Conservation (phyloP, 257 asterid species). For the Sherardia arvensis region DNA sequence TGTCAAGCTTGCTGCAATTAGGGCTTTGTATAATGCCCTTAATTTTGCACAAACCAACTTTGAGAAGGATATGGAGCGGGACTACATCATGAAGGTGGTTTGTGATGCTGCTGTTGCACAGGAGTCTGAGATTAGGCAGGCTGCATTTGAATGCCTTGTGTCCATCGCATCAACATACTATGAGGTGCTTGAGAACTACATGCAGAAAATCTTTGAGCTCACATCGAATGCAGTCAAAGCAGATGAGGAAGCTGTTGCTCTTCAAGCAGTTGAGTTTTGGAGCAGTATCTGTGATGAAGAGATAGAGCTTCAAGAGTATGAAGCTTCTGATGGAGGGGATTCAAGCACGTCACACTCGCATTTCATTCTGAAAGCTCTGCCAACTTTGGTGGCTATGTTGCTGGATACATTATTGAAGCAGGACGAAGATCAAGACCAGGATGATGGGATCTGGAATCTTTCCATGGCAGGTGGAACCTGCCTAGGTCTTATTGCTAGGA, state of each 20-base stretch:
- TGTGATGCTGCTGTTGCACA: constrained; percentile 71
- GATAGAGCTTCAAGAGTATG: constrained; percentile 66
- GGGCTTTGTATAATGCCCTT: constrained; percentile 78
- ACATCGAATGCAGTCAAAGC: constrained; percentile 74
- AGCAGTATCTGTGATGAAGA: constrained; percentile 88
- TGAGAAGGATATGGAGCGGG: constrained; percentile 75
- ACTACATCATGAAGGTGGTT: constrained; percentile 71
- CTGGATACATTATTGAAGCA: constrained; percentile 77
- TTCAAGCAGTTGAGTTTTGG: constrained; percentile 91
- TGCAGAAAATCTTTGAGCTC: constrained; percentile 66
- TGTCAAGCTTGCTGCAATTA: constrained; percentile 74
- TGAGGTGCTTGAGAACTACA: constrained; percentile 64
- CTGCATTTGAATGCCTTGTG: constrained; percentile 82
- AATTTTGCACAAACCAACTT: constrained; percentile 87
- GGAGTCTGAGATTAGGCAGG: constrained; percentile 66
- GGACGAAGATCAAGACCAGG: constrained; percentile 82
- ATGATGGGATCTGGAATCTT: constrained; percentile 77
- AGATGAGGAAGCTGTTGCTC: constrained; percentile 75
- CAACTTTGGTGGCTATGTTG: constrained; percentile 70
- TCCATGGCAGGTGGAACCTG: constrained; percentile 95
- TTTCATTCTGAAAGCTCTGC: constrained; percentile 68
- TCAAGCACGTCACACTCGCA: constrained; percentile 48
- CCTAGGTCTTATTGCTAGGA: constrained; percentile 65
- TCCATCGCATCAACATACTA: constrained; percentile 76
- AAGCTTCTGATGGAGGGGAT: constrained; percentile 44